Percentiles rank a stretch among this genome's conserved stretches.
Conservation (phyloP, 768 basidiomycete species). For the Termitomyces sp. region DNA sequence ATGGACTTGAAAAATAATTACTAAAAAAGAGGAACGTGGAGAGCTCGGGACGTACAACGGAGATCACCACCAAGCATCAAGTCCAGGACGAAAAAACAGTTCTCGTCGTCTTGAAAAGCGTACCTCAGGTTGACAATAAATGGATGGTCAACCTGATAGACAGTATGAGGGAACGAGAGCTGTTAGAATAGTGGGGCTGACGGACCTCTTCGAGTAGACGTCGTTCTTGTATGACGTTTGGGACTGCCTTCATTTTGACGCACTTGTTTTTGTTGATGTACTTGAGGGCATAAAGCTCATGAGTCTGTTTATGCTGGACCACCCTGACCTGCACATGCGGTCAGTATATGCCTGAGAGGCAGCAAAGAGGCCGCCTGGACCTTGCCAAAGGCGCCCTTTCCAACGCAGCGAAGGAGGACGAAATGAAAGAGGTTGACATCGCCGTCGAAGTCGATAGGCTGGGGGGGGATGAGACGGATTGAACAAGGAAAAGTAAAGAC, state of each 20-base stretch:
- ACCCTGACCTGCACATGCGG: slow-evolving; percentile 76
- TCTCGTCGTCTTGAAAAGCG: slow-evolving; percentile 97
- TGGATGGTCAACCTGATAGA: slow-evolving; percentile 81
- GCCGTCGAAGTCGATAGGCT: slow-evolving; percentile 95
- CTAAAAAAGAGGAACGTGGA: slow-evolving; percentile 2
- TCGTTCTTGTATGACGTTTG: slow-evolving; percentile 96
- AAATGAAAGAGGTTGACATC: slow-evolving; percentile 98
- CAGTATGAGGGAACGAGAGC: slow-evolving; percentile 8
- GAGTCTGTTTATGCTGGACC: slow-evolving; percentile 98
- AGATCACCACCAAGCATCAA: slow-evolving; percentile 96
- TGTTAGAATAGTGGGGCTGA: not conserved
- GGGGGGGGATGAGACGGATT: not conserved
- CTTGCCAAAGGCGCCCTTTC: slow-evolving; percentile 99
- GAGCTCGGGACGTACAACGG: slow-evolving; percentile 57
- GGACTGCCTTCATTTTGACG: slow-evolving; percentile 97
- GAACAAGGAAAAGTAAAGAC: slow-evolving; percentile 13
- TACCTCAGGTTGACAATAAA: slow-evolving; percentile 94
- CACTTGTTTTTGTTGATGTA: slow-evolving; percentile 99
- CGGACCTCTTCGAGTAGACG: slow-evolving; percentile 89
- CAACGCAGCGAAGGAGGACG: slow-evolving; percentile 90
- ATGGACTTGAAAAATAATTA: slow-evolving; percentile 54
- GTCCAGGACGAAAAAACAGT: slow-evolving; percentile 97
- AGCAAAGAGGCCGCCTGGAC: slow-evolving; percentile 31
- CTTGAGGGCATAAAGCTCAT: slow-evolving; percentile 94
- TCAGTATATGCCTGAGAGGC: slow-evolving; percentile 1